Evolutionary conservation across 331 rosid species (phyloP).

Genomic region (Pyrus hybrid): DNA sequence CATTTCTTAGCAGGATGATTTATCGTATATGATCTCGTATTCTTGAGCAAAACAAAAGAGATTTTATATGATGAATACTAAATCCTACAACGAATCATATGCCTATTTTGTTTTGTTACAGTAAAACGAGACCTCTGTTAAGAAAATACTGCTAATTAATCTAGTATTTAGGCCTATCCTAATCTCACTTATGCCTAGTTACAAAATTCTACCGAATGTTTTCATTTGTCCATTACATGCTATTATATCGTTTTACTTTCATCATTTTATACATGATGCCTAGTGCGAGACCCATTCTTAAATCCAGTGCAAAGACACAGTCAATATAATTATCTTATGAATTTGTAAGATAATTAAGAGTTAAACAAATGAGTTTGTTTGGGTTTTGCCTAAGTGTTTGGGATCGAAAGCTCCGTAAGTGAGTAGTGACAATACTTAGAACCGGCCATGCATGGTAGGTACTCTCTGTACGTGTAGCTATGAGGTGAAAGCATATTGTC

Average conservation of each 20-base stretch:
- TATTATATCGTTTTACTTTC: not conserved
- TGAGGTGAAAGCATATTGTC: not conserved
- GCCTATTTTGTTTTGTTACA: too few species aligned
- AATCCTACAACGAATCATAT: too few species aligned
- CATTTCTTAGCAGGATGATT: not conserved
- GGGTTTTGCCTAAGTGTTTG: not conserved
- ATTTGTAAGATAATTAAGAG: too few species aligned
- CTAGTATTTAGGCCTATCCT: not conserved
- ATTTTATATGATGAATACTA: too few species aligned
- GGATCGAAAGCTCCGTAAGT: slow-evolving; percentile 5
- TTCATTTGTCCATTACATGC: not conserved
- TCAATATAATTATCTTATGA: too few species aligned
- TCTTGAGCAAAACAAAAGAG: too few species aligned
- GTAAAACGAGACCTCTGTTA: too few species aligned
- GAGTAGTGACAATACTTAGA: not conserved
- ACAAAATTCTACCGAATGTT: not conserved
- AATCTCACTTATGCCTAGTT: not conserved
- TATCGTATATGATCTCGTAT: not conserved
- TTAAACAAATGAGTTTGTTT: not conserved
- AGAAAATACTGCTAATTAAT: too few species aligned
- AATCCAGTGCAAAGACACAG: too few species aligned
- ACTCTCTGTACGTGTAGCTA: not conserved
- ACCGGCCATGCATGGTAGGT: slow-evolving; percentile 4
- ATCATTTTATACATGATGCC: not conserved
- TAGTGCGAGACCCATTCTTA: not conserved